Percentiles rank a stretch among this genome's conserved stretches.
These are phyloP conservation scores for Fusarium nurragi DNA, from an alignment of 2,329 filamentous ascomycete genomes.

Conservation along the genomic window DNA sequence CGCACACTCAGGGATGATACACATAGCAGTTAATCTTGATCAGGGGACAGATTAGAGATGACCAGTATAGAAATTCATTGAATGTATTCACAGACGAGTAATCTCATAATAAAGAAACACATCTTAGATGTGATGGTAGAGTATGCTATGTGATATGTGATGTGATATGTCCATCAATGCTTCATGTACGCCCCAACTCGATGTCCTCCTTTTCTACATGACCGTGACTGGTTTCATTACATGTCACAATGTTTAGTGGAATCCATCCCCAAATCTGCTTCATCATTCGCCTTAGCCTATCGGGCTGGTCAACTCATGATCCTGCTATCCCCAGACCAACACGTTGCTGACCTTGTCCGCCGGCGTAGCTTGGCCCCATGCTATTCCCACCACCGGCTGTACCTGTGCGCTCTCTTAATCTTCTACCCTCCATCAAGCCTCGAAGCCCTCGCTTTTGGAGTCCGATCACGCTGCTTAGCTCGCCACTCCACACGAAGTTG, in stretches of 20 bases:
- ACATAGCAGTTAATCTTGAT: too few species aligned
- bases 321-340: slow-evolving; percentile 65
- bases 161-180: slow-evolving; percentile 27
- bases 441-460: slow-evolving; percentile 92
- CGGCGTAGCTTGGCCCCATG: slow-evolving; percentile 23
- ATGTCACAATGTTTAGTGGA: slow-evolving; percentile 33
- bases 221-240: slow-evolving; percentile 39
- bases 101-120: not conserved
- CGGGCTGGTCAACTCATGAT: slow-evolving; percentile 45
- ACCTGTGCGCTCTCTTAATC: slow-evolving; percentile 78
- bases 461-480: slow-evolving; percentile 90
- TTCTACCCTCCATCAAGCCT: slow-evolving; percentile 92
- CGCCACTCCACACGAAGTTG: slow-evolving; percentile 74
- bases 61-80: too few species aligned
- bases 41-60: too few species aligned
- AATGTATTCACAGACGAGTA: too few species aligned
- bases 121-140: slow-evolving; percentile 8
- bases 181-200: slow-evolving; percentile 29
- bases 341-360: slow-evolving; percentile 48
- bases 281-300: not conserved
- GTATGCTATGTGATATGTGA: slow-evolving; percentile 31
- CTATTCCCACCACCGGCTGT: slow-evolving; percentile 51
- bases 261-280: slow-evolving; percentile 16
- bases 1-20: too few species aligned
- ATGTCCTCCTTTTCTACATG: slow-evolving; percentile 32